phyloP scores from a whole-genome alignment of 2,329 filamentous ascomycete genomes.

The Didymella arachidicola region DNA sequence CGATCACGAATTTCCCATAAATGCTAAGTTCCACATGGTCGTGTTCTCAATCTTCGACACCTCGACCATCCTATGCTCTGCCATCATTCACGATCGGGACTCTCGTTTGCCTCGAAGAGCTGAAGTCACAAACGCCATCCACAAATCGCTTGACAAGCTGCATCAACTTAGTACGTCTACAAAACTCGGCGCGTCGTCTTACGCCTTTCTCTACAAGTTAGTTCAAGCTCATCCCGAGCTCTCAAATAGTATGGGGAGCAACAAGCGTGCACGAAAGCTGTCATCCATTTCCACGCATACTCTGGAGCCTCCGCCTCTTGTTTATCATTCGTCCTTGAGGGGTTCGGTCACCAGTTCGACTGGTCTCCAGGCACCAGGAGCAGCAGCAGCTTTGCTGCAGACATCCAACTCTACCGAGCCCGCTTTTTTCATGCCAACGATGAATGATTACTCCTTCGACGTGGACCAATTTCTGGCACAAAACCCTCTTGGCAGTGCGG shows the following conservation, averaged over 20 bases:
- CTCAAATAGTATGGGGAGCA: slow-evolving; percentile 18
- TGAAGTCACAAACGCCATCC: slow-evolving; percentile 54
- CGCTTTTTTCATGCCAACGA: slow-evolving; percentile 11
- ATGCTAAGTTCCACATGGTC: slow-evolving; percentile 60
- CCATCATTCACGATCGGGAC: slow-evolving; percentile 60
- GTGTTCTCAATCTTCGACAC: slow-evolving; percentile 63
- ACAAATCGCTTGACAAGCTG: slow-evolving; percentile 39
- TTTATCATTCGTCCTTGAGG: slow-evolving; percentile 2
- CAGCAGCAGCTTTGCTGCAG: background rate
- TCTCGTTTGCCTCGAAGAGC: slow-evolving; percentile 52
- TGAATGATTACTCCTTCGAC: slow-evolving; percentile 37
- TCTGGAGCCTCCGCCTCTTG: slow-evolving; percentile 6
- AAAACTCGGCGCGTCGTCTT: slow-evolving; percentile 42
- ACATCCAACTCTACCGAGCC: background rate
- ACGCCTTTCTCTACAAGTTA: slow-evolving; percentile 43
- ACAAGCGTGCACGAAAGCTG: slow-evolving; percentile 29
- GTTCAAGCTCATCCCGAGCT: slow-evolving; percentile 40
- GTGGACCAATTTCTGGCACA: slow-evolving; percentile 41
- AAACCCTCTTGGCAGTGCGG: slow-evolving; percentile 31
- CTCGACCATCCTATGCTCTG: slow-evolving; percentile 60
- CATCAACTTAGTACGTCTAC: slow-evolving; percentile 40
- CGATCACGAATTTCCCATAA: slow-evolving; percentile 55
- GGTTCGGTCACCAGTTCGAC: background rate
- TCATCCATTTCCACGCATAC: slow-evolving; percentile 6
- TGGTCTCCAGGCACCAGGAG: background rate